Percentiles rank a stretch among this genome's conserved stretches.
Conservation (phyloP, 345 rosid genomes). For the Cardamine resedifolia region DNA sequence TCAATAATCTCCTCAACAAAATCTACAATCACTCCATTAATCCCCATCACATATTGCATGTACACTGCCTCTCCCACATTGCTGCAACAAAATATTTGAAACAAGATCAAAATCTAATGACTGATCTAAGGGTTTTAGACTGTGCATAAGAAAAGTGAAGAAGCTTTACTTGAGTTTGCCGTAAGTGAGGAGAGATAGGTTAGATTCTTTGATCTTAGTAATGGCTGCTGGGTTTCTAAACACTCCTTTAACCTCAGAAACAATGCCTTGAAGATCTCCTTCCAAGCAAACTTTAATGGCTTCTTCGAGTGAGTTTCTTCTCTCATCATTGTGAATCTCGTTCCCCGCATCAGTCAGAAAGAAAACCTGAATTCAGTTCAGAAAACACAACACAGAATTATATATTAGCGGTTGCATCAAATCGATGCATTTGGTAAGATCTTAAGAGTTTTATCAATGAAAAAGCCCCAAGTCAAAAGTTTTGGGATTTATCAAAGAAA, state of each 20-base stretch:
- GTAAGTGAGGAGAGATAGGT: conserved; percentile 77
- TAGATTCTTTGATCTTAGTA: conserved; percentile 73
- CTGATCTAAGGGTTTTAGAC: no score
- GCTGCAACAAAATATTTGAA: conserved; percentile 37
- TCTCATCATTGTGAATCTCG: conserved; percentile 51
- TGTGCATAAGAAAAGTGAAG: background rate
- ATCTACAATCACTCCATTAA: conserved; percentile 89
- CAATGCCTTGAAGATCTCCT: conserved; percentile 79
- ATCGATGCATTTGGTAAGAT: background rate
- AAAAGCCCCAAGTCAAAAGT: background rate
- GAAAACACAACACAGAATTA: background rate
- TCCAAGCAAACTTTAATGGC: conserved; percentile 72
- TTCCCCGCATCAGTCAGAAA: conserved; percentile 75
- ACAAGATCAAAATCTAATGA: background rate
- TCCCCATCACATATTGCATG: conserved; percentile 92
- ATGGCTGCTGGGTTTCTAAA: conserved; percentile 75
- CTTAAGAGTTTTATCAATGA: background rate
- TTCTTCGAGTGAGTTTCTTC: conserved; percentile 90
- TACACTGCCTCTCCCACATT: conserved; percentile 91
- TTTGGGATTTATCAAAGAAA: background rate
- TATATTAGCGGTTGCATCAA: background rate
- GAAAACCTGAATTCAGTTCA: conserved; percentile 51
- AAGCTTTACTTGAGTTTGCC: conserved; percentile 70
- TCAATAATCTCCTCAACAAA: conserved; percentile 74
- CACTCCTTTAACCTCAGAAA: conserved; percentile 80